Evolutionary conservation across 129 eudicot genomes (phyloP).

Genomic region (Smallanthus sonchifolius): DNA sequence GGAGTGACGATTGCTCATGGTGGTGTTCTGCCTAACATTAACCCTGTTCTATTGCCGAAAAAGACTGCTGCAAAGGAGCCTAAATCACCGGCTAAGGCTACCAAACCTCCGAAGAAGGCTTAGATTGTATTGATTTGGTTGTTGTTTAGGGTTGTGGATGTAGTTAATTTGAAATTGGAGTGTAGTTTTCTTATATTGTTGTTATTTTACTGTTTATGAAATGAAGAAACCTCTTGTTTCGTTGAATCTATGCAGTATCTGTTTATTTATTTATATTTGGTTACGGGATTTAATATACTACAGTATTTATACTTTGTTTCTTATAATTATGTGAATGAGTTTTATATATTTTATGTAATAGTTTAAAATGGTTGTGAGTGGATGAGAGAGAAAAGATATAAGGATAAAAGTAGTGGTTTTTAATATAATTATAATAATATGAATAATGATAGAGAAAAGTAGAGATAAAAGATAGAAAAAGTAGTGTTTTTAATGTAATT

Average conservation of each 20-base stretch:
- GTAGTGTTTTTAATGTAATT: no score
- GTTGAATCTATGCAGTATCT: neutral
- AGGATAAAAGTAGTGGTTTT: no score
- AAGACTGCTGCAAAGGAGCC: neutral
- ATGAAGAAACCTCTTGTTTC: slow-evolving; percentile 1
- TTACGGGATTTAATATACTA: no score
- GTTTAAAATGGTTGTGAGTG: no score
- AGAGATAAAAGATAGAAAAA: no score
- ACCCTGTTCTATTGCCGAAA: neutral
- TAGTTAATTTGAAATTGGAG: neutral
- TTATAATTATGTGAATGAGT: no score
- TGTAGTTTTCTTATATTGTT: neutral
- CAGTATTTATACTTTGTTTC: no score
- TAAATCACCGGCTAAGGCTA: neutral
- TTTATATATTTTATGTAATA: no score
- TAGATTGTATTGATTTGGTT: neutral
- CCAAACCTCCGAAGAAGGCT: neutral
- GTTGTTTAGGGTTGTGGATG: neutral
- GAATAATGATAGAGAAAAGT: no score
- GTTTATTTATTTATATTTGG: neutral
- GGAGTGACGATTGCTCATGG: slow-evolving; percentile 4
- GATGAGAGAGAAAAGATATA: no score
- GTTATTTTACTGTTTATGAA: neutral
- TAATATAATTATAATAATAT: no score
- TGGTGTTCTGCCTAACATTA: neutral